A percentile compares a stretch with the other conserved stretches of the same genome.
Evolutionary conservation across 1,284 basidiomycete genomes (phyloP).

Genomic region (Ustilago loliicola): DNA sequence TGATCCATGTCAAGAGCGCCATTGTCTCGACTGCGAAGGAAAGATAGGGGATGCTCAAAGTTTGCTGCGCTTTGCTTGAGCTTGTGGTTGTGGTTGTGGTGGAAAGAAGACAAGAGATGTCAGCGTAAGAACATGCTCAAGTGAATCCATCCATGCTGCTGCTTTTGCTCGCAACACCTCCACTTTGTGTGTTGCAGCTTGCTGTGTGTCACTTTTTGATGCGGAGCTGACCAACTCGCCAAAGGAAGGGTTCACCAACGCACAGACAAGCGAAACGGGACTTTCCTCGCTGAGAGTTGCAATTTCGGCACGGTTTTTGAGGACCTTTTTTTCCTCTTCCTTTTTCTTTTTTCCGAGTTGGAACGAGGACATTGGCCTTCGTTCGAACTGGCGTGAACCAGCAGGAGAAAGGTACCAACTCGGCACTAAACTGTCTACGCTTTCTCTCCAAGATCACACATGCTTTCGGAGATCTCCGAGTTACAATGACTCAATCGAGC

Average conservation of each 20-base stretch:
- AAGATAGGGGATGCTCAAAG: neutral
- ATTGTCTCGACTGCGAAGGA: conserved; percentile 2
- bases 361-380: neutral
- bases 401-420: neutral
- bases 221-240: conserved; percentile 14
- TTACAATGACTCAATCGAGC: neutral
- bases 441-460: neutral
- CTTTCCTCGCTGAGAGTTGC: neutral
- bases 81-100: neutral
- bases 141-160: conserved; percentile 2
- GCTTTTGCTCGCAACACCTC: conserved; percentile 1
- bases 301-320: conserved; percentile 1
- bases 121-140: neutral
- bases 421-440: neutral
- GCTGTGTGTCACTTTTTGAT: conserved; percentile 6
- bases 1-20: conserved; percentile 43
- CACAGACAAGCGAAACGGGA: neutral
- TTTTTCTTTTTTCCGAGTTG: neutral
- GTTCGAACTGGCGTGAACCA: neutral
- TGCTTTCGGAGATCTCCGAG: neutral
- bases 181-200: neutral
- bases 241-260: neutral
- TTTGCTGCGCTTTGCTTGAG: conserved; percentile 2
- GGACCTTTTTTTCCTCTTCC: neutral
- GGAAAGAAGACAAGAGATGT: neutral